A percentile compares a stretch with the other conserved stretches of the same genome.
These are phyloP conservation scores for Lathyrus aphaca DNA, from an alignment of 306 rosid genomes.

Conservation along the genomic window DNA sequence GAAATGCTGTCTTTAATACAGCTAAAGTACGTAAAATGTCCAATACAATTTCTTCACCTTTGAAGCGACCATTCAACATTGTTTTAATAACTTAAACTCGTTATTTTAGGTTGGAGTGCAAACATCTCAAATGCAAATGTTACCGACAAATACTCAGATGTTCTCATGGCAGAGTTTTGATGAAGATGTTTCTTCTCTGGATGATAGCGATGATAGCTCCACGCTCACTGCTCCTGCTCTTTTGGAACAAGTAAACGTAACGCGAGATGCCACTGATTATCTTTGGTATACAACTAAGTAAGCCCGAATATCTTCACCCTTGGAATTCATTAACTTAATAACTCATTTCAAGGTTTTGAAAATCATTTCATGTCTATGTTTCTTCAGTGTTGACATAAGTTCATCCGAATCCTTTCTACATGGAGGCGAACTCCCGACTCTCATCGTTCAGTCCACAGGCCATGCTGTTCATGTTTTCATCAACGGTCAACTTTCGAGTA, in stretches of 20 bases:
- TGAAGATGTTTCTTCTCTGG: slow-evolving; percentile 75
- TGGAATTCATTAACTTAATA: not conserved
- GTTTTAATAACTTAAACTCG: slow-evolving; percentile 14
- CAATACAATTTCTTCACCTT: slow-evolving; percentile 12
- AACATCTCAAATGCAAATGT: slow-evolving; percentile 93
- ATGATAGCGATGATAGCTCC: slow-evolving; percentile 75
- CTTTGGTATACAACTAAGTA: slow-evolving; percentile 96
- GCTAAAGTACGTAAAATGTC: slow-evolving; percentile 68
- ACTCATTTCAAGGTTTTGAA: slow-evolving; percentile 24
- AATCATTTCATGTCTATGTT: slow-evolving; percentile 39
- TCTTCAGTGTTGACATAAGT: slow-evolving; percentile 71
- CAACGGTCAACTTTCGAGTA: slow-evolving; percentile 89
- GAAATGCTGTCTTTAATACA: slow-evolving; percentile 90
- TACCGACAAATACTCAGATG: slow-evolving; percentile 69
- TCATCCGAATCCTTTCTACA: slow-evolving; percentile 83
- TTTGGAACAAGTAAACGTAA: slow-evolving; percentile 91
- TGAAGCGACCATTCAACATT: slow-evolving; percentile 12
- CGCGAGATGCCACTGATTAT: slow-evolving; percentile 88
- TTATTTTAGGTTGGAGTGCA: slow-evolving; percentile 88
- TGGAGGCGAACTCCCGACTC: slow-evolving; percentile 87
- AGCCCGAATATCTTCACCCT: slow-evolving; percentile 37
- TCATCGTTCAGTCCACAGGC: slow-evolving; percentile 88
- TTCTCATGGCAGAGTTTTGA: slow-evolving; percentile 88
- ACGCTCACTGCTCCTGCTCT: slow-evolving; percentile 70
- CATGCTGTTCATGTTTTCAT: slow-evolving; percentile 92